These are phyloP conservation scores for Oryza glaberrima DNA, from an alignment of 176 grass and related monocot species.

Conservation along the genomic window DNA sequence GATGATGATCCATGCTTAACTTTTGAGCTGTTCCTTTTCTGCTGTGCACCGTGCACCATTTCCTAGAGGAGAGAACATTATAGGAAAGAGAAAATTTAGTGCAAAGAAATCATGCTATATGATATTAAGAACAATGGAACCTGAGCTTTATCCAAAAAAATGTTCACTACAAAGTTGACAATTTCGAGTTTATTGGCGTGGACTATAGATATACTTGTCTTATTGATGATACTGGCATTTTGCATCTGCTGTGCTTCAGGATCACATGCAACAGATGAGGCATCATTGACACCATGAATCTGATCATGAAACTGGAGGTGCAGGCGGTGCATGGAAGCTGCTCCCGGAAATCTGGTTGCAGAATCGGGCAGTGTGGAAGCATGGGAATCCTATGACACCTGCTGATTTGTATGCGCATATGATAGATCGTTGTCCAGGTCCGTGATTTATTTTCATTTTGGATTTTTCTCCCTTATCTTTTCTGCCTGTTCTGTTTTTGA, in stretches of 20 bases:
- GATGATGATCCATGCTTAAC: conserved; percentile 47
- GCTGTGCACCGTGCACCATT: conserved; percentile 40
- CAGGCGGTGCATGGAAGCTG: conserved; percentile 46
- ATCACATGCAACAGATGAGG: conserved; percentile 30
- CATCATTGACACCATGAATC: conserved; percentile 36
- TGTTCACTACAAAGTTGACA: neutral
- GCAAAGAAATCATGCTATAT: conserved; percentile 4
- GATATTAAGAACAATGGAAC: neutral
- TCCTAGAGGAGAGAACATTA: conserved; percentile 32
- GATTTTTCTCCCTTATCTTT: conserved; percentile 28
- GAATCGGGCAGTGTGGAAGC: conserved; percentile 36
- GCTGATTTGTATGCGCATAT: conserved; percentile 20
- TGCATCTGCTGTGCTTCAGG: conserved; percentile 6
- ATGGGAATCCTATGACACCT: conserved; percentile 29
- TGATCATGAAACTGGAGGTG: conserved; percentile 30
- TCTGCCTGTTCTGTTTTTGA: conserved; percentile 1
- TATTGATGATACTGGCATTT: neutral
- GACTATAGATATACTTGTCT: conserved; percentile 12
- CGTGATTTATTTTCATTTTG: conserved; percentile 35
- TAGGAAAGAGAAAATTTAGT: neutral
- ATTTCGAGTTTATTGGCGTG: neutral
- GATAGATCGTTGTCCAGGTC: conserved; percentile 25
- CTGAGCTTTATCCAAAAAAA: neutral
- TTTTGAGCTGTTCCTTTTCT: conserved; percentile 29
- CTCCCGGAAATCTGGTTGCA: conserved; percentile 41